Base-by-base conservation (phyloP, 441 rosid genomes). In the Brassica hybrid region DNA sequence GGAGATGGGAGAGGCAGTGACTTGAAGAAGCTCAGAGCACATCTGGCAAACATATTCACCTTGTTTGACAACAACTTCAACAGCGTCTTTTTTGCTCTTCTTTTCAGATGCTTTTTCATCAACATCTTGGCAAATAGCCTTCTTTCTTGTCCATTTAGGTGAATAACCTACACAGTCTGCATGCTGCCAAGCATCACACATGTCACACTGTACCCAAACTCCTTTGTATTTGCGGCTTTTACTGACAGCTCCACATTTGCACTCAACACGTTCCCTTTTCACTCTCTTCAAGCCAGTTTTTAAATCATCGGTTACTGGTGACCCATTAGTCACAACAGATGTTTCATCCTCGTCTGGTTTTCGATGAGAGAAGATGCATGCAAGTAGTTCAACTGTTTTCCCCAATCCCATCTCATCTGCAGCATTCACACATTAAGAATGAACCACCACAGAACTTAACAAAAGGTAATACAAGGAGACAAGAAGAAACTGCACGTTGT, bases 381-480 rank as follows among this genome's bases (percentile, higher is more conserved):
- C 98, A 86, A 96, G 97, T 76, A 96, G 85, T 78, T 96, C 99
- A 79, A 96, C 93, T 11, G 99, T 96, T 86, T 96, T 96, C 17
- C 99, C 98, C 86, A 96, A 84, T 63, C 99, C 99, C 99, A 96
- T 96, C 87, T 96, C 99, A 88, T 96, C 99, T 93, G 93, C 61
- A 17, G n/a, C n/a, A n/a, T n/a, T n/a, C n/a, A n/a, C n/a, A 56
- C 48, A 71, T 48, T 65, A 32, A 56, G 64, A 64, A 65, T 56
- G 13, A 6, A 43, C 11, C 27, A 34, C 78, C 54, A 56, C 34
- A 2, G n/a, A 65, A 45, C 57, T 16, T 72, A 21, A 67, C 63
- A 50, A 76, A 71, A 64, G 19, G 13, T 56, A 27, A 54, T 11
- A 8, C 59, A 16, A 45, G 72, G 48, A 61, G 38, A 60, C 5